Evolutionary conservation across 768 basidiomycete genomes (phyloP).

Genomic region (Obba rivulosa): DNA sequence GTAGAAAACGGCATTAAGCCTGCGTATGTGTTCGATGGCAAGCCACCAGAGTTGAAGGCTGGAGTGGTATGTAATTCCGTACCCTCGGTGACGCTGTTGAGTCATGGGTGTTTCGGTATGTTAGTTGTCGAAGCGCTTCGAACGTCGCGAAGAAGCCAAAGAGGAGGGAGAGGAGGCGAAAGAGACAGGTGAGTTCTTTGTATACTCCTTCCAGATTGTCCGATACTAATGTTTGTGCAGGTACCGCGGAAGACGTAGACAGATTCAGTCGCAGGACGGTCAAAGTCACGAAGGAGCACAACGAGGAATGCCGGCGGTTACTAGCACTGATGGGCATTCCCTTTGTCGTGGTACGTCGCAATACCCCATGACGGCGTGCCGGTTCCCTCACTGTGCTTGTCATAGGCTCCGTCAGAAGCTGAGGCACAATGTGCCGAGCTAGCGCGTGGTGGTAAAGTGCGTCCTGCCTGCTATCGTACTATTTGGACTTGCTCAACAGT

Average conservation of each 20-base stretch:
- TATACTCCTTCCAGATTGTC: background rate
- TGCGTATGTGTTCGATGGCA: constrained; percentile 96
- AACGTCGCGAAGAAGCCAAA: constrained; percentile 85
- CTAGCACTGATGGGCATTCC: constrained; percentile 96
- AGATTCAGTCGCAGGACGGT: constrained; percentile 86
- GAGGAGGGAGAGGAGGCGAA: constrained; percentile 96
- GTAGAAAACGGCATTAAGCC: constrained; percentile 99
- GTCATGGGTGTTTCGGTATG: background rate
- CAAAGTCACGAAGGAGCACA: constrained; percentile 92
- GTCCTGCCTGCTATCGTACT: background rate
- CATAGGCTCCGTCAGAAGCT: constrained; percentile 94
- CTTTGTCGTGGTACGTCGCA: constrained; percentile 69
- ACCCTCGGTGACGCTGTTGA: background rate
- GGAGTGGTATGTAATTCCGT: constrained; percentile 70
- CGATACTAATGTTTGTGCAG: constrained; percentile 20
- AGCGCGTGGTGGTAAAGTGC: constrained; percentile 89
- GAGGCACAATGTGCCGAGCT: constrained; percentile 99
- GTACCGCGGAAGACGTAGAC: constrained; percentile 91
- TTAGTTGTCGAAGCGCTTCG: constrained; percentile 96
- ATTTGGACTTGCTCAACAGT: background rate
- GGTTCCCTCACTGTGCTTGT: background rate
- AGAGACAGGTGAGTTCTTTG: constrained; percentile 60
- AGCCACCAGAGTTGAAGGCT: constrained; percentile 95
- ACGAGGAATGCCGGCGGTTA: constrained; percentile 87
- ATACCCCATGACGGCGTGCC: background rate